phyloP scores from a whole-genome alignment of 371 early-diverging fungal species.

The Basidiobolus meristosporus region DNA sequence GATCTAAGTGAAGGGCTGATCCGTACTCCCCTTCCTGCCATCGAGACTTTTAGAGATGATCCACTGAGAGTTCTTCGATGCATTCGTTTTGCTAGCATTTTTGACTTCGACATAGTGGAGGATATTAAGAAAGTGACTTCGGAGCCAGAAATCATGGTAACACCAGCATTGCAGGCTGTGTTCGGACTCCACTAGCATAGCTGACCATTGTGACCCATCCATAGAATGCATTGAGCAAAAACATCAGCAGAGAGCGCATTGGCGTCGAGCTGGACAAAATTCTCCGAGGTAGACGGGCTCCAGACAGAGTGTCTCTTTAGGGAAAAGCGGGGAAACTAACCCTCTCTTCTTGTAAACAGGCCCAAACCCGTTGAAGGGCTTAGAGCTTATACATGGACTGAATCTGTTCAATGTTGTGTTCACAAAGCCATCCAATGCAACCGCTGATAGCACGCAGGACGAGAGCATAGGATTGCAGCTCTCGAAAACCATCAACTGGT shows the following conservation, averaged over 20 bases:
- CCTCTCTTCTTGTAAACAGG: not conserved
- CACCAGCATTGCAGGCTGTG: not conserved
- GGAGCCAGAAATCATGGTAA: slow-evolving; percentile 26
- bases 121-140: slow-evolving; percentile 44
- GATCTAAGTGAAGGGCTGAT: slow-evolving; percentile 56
- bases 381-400: slow-evolving; percentile 23
- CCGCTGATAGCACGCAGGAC: no score
- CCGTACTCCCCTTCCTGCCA: slow-evolving; percentile 87
- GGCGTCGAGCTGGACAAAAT: slow-evolving; percentile 94
- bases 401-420: slow-evolving; percentile 33
- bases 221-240: slow-evolving; percentile 41
- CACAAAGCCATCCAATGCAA: slow-evolving; percentile 13
- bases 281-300: slow-evolving; percentile 31
- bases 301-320: slow-evolving; percentile 2
- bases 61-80: slow-evolving; percentile 94
- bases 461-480: no score
- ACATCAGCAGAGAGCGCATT: slow-evolving; percentile 92
- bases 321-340: not conserved
- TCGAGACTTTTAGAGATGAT: slow-evolving; percentile 91
- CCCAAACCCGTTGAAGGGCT: slow-evolving; percentile 20
- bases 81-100: slow-evolving; percentile 88
- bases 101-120: slow-evolving; percentile 57
- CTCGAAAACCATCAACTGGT: no score
- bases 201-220: not conserved
- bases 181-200: not conserved